Conservation (phyloP, 1,284 basidiomycete genomes). For the Neonothopanus nambi region DNA sequence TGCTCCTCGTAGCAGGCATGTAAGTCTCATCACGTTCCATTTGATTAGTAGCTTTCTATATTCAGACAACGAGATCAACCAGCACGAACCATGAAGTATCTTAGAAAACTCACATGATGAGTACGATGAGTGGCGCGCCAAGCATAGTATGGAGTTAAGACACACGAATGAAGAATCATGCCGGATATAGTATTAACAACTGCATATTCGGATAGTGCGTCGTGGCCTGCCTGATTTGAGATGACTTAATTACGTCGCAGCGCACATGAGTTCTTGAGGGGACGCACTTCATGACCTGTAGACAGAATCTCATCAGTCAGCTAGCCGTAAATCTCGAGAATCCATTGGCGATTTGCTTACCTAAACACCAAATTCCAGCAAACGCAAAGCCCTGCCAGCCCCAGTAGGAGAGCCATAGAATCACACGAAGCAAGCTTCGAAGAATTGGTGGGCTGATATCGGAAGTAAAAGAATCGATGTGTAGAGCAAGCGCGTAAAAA, state of each 20-base stretch:
- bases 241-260: not conserved
- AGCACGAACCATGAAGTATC: not conserved
- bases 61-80: conserved; percentile 1
- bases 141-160: conserved; percentile 57
- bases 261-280: not conserved
- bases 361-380: conserved; percentile 53
- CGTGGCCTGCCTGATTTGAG: conserved; percentile 53
- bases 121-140: conserved; percentile 60
- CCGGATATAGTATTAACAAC: conserved; percentile 44
- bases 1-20: conserved; percentile 30
- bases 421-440: conserved; percentile 26
- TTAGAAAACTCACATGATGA: conserved; percentile 42
- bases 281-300: conserved; percentile 12
- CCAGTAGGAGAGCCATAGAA: conserved; percentile 62
- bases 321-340: no score
- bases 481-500: conserved; percentile 58
- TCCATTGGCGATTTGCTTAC: conserved; percentile 17
- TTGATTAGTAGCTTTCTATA: conserved; percentile 47
- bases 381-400: conserved; percentile 65
- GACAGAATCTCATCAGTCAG: no score
- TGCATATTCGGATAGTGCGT: conserved; percentile 38
- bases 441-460: conserved; percentile 25
- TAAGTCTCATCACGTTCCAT: conserved; percentile 37
- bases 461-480: conserved; percentile 52
- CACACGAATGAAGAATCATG: conserved; percentile 48